Base-by-base conservation (phyloP, 2,329 filamentous ascomycete species). In the Ophiostoma himal-ulmi region DNA sequence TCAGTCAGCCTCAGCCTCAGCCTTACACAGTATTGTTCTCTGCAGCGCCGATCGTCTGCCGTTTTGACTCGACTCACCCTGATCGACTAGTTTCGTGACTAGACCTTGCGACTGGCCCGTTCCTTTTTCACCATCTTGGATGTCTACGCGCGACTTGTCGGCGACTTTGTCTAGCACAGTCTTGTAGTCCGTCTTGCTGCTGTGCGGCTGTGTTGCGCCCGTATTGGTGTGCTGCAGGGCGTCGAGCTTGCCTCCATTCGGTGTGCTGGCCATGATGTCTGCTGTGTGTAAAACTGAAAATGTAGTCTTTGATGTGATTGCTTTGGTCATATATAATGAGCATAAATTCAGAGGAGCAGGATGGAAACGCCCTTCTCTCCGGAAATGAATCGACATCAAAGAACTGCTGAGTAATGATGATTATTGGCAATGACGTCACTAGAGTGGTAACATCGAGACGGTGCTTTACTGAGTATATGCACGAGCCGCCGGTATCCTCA, bases 151-250 rank as follows among this genome's bases (percentile, higher is more conserved):
- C 13, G 77, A 77, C 52, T 79, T 78, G 17, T 76, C 71, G 2
- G 83, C 82, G 17, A 77, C 79, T 64, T 79, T 75, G 74, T 84
- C 83, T 0, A 84, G 80, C 74, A 81, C 78, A 44, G 80, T 73
- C 76, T 84, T 84, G 78, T 80, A 83, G 66, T 75, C 69, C 30
- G 44, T 68, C 36, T 22, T 34, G 60, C 60, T 64, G 34, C 54
- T 60, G 54, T 60, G 54, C 26, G 17, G 60, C 60, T 65, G 34
- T 6, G 36, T n/a, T 13, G 17, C 36, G 36, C 60, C 60, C 36
- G 34, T 39, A 36, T 39, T 65, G 62, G 36, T 20, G 62, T 22
- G 36, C 20, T 37, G 62, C 62, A 39, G 34, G 14, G 3, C 36
- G 8, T 37, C 36, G 17, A 39, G 30, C 36, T 65, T 65, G 62